Conservation (phyloP, 192 early-diverging fungal species). For the Entomortierella lignicola region DNA sequence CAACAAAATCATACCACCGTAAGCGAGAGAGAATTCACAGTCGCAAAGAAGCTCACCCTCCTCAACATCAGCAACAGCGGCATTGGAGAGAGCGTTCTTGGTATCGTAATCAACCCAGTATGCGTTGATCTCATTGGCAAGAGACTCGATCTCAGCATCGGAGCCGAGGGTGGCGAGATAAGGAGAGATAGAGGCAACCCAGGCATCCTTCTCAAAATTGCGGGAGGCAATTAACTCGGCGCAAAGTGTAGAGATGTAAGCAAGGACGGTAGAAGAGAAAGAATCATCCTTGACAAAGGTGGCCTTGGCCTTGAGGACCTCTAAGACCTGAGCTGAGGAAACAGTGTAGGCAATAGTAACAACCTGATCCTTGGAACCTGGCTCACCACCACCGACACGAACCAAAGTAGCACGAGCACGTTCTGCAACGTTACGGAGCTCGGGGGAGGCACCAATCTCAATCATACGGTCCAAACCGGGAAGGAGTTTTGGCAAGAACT, state of each 20-base stretch:
- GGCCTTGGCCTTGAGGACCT: conserved; percentile 64
- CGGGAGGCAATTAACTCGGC: conserved; percentile 69
- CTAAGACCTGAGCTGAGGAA: conserved; percentile 55
- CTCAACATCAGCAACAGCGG: conserved; percentile 63
- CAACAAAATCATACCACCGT: conserved; percentile 85
- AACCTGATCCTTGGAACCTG: conserved; percentile 61
- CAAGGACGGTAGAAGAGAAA: conserved; percentile 57
- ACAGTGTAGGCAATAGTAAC: conserved; percentile 63
- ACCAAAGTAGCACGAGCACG: conserved; percentile 75
- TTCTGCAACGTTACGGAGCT: conserved; percentile 78
- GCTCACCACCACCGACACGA: conserved; percentile 69
- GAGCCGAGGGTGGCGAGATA: conserved; percentile 67
- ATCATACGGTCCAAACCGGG: conserved; percentile 82
- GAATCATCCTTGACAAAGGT: conserved; percentile 62
- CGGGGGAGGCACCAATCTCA: conserved; percentile 82
- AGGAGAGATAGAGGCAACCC: conserved; percentile 70
- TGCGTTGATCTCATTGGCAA: conserved; percentile 60
- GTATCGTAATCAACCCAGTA: conserved; percentile 58
- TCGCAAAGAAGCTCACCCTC: conserved; percentile 71
- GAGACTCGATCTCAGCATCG: conserved; percentile 59
- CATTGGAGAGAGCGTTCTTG: conserved; percentile 55
- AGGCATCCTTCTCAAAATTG: conserved; percentile 75
- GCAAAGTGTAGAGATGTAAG: conserved; percentile 70
- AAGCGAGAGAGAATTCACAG: conserved; percentile 84
- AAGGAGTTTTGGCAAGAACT: conserved; percentile 82